Conservation (phyloP, 768 basidiomycete species). For the Coprinopsis sp. region DNA sequence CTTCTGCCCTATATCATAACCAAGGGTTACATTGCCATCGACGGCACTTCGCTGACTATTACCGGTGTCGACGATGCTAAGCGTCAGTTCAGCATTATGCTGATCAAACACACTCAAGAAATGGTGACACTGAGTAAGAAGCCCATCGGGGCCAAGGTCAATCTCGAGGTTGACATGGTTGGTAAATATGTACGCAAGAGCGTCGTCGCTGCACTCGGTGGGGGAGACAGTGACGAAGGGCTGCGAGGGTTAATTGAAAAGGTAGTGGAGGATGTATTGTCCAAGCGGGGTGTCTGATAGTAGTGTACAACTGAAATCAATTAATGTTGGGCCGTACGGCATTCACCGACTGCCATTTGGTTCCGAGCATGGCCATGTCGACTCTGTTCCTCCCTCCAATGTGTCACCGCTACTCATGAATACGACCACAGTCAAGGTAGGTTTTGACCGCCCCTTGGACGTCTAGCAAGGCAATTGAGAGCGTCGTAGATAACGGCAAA, state of each 20-base stretch:
- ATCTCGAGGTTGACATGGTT: conserved; percentile 94
- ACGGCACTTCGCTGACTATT: conserved; percentile 90
- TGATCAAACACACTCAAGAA: conserved; percentile 90
- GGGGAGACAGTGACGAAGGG: conserved; percentile 40
- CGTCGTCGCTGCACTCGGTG: conserved; percentile 61
- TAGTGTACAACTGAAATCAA: conserved; percentile 3
- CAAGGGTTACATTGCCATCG: conserved; percentile 93
- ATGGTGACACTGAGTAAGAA: conserved; percentile 82
- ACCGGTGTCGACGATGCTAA: conserved; percentile 66
- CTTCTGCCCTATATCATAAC: conserved; percentile 81
- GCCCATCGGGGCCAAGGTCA: conserved; percentile 73
- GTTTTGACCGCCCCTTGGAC: not conserved
- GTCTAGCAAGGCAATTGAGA: conserved; percentile 2
- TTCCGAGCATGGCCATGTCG: not conserved
- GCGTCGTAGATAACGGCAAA: conserved; percentile 47
- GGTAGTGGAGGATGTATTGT: conserved; percentile 52
- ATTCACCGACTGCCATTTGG: conserved; percentile 6
- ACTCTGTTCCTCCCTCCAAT: not conserved
- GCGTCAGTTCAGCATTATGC: conserved; percentile 82
- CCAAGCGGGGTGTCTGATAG: conserved; percentile 36
- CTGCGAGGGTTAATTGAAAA: conserved; percentile 50
- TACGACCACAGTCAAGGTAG: conserved; percentile 9
- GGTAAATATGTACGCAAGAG: conserved; percentile 90
- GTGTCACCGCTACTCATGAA: conserved; percentile 1
- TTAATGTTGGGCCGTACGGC: conserved; percentile 7